Conservation (phyloP, 352 stramenopile species). For the Globisporangium okanoganense region DNA sequence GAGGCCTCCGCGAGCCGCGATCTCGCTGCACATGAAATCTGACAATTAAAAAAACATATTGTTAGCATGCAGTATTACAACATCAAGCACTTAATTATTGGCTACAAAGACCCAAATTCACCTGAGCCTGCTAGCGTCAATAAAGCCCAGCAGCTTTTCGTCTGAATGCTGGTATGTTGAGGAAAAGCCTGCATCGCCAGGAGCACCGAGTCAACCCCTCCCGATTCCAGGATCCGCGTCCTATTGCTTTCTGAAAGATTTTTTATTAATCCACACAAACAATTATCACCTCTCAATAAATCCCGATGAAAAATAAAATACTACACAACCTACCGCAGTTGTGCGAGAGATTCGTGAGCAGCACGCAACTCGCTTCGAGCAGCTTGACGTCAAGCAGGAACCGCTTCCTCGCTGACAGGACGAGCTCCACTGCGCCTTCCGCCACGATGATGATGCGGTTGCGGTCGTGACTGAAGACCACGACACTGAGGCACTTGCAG, state of each 20-base stretch:
- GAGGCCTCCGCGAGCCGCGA: slow-evolving; percentile 53
- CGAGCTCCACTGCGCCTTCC: slow-evolving; percentile 50
- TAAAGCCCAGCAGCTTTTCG: slow-evolving; percentile 79
- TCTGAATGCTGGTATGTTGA: slow-evolving; percentile 63
- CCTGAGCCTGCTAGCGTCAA: slow-evolving; percentile 76
- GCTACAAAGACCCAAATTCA: slow-evolving; percentile 19
- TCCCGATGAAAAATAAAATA: too few relatives aligned
- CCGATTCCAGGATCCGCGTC: slow-evolving; percentile 59
- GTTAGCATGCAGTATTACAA: neutral
- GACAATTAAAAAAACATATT: neutral
- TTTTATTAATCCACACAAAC: too few relatives aligned
- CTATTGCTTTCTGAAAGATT: slow-evolving; percentile 89
- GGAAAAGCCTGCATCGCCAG: slow-evolving; percentile 84
- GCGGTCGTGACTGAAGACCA: slow-evolving; percentile 66
- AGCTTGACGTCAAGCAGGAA: slow-evolving; percentile 54
- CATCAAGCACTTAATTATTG: neutral
- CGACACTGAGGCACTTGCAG: slow-evolving; percentile 72
- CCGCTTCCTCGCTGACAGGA: slow-evolving; percentile 61
- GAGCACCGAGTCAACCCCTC: slow-evolving; percentile 77
- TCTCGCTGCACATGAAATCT: slow-evolving; percentile 68
- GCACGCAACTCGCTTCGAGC: slow-evolving; percentile 67
- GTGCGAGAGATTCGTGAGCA: slow-evolving; percentile 86
- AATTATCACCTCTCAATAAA: too few relatives aligned
- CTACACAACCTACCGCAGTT: slow-evolving; percentile 59
- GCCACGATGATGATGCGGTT: slow-evolving; percentile 75